A percentile compares a stretch with the other conserved stretches of the same genome.
These are phyloP conservation scores for Candida adriatica DNA, from an alignment of 805 yeast species.

Conservation along the genomic window DNA sequence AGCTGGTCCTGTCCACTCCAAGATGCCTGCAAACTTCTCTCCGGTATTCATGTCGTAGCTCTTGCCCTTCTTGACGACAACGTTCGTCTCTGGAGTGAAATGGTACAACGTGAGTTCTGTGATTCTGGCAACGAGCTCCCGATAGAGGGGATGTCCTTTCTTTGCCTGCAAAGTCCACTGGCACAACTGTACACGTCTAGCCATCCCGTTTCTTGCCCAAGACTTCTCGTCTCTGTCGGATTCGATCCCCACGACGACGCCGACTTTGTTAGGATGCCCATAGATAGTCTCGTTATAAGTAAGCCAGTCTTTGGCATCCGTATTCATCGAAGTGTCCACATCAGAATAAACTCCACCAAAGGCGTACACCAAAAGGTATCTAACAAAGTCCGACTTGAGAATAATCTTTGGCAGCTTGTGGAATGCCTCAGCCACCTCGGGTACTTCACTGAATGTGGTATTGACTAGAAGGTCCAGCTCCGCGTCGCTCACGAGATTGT, in stretches of 20 bases:
- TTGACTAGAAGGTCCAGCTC: constrained; percentile 23
- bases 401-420: constrained; percentile 69
- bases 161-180: constrained; percentile 56
- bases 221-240: constrained; percentile 43
- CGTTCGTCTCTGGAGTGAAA: constrained; percentile 25
- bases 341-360: constrained; percentile 62
- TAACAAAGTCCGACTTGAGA: constrained; percentile 85
- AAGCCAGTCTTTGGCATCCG: constrained; percentile 53
- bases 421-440: constrained; percentile 72
- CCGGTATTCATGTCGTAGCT: constrained; percentile 34
- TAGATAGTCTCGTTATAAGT: constrained; percentile 25
- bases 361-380: constrained; percentile 79
- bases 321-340: constrained; percentile 49
- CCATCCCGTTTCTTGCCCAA: constrained; percentile 42
- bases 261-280: constrained; percentile 30
- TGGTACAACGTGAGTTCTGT: constrained; percentile 43
- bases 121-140: constrained; percentile 48
- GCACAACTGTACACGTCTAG: constrained; percentile 51
- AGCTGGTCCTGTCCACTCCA: constrained; percentile 49
- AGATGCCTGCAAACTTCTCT: constrained; percentile 49
- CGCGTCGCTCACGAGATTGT: constrained; percentile 27
- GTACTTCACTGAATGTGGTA: constrained; percentile 40
- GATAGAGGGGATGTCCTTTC: constrained; percentile 52
- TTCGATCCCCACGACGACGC: constrained; percentile 48
- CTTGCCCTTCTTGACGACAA: constrained; percentile 21